Conservation (phyloP, 495 filamentous ascomycete species). For the Talaromyces nanjingensis region DNA sequence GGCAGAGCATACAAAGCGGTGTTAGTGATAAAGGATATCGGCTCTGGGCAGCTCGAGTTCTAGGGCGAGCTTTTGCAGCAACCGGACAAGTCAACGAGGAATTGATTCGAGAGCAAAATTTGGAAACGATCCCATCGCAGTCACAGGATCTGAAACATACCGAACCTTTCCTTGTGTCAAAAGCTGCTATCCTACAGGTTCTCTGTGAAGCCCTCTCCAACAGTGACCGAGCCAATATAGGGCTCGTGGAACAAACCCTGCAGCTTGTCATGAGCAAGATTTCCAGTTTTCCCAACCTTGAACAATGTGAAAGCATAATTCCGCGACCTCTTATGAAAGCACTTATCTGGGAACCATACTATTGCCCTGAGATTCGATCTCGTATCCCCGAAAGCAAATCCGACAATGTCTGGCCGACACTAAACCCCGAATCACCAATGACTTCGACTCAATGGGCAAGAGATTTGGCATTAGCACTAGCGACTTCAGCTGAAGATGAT, state of each 20-base stretch:
- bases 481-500: constrained; percentile 50
- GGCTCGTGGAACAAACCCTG: constrained; percentile 71
- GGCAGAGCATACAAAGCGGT: constrained; percentile 61
- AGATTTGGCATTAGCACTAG: constrained; percentile 53
- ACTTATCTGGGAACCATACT: constrained; percentile 39
- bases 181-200: constrained; percentile 49
- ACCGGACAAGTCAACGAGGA: constrained; percentile 52
- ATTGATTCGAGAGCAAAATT: constrained; percentile 34
- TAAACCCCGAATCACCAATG: constrained; percentile 12
- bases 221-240: constrained; percentile 55
- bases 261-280: constrained; percentile 60
- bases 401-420: constrained; percentile 1
- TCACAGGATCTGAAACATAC: background rate
- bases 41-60: constrained; percentile 74
- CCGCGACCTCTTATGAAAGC: constrained; percentile 32
- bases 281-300: constrained; percentile 34
- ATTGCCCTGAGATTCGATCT: constrained; percentile 24
- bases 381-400: background rate
- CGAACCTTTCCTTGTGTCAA: constrained; percentile 28
- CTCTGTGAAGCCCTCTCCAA: constrained; percentile 63
- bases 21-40: constrained; percentile 60
- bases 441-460: constrained; percentile 54
- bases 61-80: constrained; percentile 77
- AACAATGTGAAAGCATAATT: constrained; percentile 39
- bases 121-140: background rate